phyloP scores from a whole-genome alignment of 1,139 yeast genomes.

The Wickerhamomyces sp. region DNA sequence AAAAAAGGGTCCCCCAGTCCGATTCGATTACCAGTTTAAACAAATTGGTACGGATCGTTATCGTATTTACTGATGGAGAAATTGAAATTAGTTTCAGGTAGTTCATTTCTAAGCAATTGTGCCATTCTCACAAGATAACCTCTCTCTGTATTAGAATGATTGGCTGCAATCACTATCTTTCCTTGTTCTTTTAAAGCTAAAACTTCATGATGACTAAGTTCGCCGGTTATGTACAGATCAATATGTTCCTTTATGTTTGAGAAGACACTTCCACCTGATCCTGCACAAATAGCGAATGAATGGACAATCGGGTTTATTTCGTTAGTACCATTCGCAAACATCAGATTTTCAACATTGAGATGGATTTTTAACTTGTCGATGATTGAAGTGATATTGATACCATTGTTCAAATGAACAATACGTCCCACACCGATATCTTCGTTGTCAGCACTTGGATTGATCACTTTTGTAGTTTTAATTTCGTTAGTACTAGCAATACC shows the following conservation, averaged over 20 bases:
- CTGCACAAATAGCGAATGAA: constrained; percentile 88
- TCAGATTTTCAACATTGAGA: constrained; percentile 53
- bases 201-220: constrained; percentile 89
- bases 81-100: constrained; percentile 19
- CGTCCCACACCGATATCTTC: constrained; percentile 81
- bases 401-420: constrained; percentile 45
- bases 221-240: constrained; percentile 87
- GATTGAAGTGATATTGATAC: constrained; percentile 41
- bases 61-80: constrained; percentile 45
- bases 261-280: constrained; percentile 77
- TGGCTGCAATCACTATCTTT: constrained; percentile 67
- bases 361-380: constrained; percentile 51
- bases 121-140: constrained; percentile 61
- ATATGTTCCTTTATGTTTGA: constrained; percentile 36
- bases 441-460: constrained; percentile 31
- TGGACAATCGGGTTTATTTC: constrained; percentile 30
- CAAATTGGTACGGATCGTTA: constrained; percentile 44
- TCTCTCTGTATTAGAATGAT: constrained; percentile 91
- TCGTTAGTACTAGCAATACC: constrained; percentile 36
- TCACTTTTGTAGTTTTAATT: constrained; percentile 28
- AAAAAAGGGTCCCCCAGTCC: no score
- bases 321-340: constrained; percentile 50
- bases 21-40: no score
- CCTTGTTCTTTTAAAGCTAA: constrained; percentile 71
- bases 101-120: constrained; percentile 42